phyloP scores from a whole-genome alignment of 129 eudicot genomes.

The Rutidosis leptorrhynchoides region DNA sequence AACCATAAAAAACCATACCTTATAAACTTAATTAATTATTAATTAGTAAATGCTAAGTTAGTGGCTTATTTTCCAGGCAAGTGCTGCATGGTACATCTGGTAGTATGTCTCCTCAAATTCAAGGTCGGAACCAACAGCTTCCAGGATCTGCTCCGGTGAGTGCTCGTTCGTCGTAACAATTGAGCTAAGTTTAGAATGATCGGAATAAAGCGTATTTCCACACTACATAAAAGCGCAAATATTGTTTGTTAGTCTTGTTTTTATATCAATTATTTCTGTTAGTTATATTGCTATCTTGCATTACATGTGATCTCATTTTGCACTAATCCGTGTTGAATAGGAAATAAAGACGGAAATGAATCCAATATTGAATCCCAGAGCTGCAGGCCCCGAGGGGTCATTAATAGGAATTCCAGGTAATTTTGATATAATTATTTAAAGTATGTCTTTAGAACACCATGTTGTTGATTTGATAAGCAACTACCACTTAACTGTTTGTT shows the following conservation, averaged over 20 bases:
- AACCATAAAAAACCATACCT: not conserved
- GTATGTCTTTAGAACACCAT: not conserved
- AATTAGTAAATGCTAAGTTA: not conserved
- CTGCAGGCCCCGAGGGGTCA: conserved; percentile 82
- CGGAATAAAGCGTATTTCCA: not conserved
- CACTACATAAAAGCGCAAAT: not conserved
- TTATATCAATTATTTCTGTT: not conserved
- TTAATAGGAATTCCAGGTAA: conserved; percentile 92
- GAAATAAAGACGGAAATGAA: conserved; percentile 92
- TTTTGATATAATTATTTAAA: not conserved
- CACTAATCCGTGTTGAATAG: conserved; percentile 35
- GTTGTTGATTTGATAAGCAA: not conserved
- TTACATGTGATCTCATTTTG: conserved; percentile 13
- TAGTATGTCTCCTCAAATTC: conserved; percentile 83
- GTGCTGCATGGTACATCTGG: conserved; percentile 90
- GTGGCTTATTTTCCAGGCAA: conserved; percentile 53
- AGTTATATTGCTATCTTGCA: conserved; percentile 5
- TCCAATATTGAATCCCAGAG: conserved; percentile 76
- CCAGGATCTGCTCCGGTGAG: conserved; percentile 84
- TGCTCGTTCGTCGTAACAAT: not conserved
- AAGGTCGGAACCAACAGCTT: conserved; percentile 81
- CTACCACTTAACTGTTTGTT: not conserved
- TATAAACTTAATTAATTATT: too few species aligned
- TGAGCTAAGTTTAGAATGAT: not conserved
- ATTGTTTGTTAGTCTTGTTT: not conserved